These are phyloP conservation scores for Myxozyma sirexii DNA, from an alignment of 805 yeast genomes.

Conservation along the genomic window DNA sequence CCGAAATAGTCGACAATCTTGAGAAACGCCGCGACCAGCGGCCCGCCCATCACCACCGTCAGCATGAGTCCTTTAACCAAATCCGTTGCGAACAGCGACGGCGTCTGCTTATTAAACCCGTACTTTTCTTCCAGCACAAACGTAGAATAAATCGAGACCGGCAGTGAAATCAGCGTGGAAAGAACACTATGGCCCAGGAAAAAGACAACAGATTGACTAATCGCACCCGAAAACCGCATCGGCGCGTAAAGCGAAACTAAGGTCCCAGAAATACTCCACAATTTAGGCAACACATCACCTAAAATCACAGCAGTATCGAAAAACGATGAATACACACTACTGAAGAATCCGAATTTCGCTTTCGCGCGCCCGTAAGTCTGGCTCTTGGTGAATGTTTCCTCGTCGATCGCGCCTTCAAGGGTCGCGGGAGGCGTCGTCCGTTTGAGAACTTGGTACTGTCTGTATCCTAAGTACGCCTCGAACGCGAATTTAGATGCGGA, in stretches of 20 bases:
- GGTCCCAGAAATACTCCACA: conserved; percentile 58
- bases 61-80: conserved; percentile 61
- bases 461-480: conserved; percentile 69
- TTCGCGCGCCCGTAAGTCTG: conserved; percentile 81
- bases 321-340: conserved; percentile 53
- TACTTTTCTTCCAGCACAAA: conserved; percentile 89
- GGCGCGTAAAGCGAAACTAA: conserved; percentile 42
- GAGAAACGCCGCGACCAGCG: conserved; percentile 72
- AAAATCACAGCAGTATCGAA: conserved; percentile 62
- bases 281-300: conserved; percentile 62
- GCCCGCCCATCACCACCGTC: conserved; percentile 63
- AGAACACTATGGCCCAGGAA: conserved; percentile 54
- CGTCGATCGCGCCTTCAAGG: conserved; percentile 67
- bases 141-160: conserved; percentile 71
- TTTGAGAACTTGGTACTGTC: conserved; percentile 73
- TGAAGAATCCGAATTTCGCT: conserved; percentile 64
- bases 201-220: conserved; percentile 73
- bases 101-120: conserved; percentile 89
- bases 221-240: conserved; percentile 52
- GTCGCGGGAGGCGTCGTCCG: conserved; percentile 64
- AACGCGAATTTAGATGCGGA: conserved; percentile 74
- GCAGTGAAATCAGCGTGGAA: conserved; percentile 60
- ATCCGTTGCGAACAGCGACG: conserved; percentile 72
- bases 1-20: conserved; percentile 82
- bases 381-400: conserved; percentile 73